Conservation (phyloP, 2,329 filamentous ascomycete species). For the Lecanicillium sp. region DNA sequence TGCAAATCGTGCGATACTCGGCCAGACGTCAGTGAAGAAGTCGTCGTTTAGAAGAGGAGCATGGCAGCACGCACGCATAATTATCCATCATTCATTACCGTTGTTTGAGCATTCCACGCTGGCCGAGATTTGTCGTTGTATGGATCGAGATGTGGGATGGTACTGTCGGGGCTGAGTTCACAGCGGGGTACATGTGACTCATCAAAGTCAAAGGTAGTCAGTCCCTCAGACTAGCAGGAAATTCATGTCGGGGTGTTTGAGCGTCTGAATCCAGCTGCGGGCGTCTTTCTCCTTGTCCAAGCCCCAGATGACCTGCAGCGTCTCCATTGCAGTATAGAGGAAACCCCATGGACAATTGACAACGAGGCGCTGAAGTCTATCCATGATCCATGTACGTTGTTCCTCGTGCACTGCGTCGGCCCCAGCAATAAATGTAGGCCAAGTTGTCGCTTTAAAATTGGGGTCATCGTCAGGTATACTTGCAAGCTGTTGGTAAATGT, state of each 20-base stretch:
- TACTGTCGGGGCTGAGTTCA: neutral
- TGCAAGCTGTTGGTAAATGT: conserved; percentile 42
- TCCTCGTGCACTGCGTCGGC: conserved; percentile 40
- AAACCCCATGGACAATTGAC: conserved; percentile 43
- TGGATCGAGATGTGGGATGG: too few species aligned
- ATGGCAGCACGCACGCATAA: conserved; percentile 10
- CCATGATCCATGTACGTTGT: conserved; percentile 43
- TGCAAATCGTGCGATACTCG: conserved; percentile 20
- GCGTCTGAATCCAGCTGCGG: conserved; percentile 38
- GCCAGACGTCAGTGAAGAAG: conserved; percentile 20
- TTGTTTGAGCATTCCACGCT: too few species aligned
- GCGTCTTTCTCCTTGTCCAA: conserved; percentile 26
- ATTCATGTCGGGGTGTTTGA: conserved; percentile 36
- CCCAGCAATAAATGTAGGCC: conserved; percentile 52
- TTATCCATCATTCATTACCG: neutral
- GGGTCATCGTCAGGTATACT: conserved; percentile 42
- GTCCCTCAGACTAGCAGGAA: conserved; percentile 36
- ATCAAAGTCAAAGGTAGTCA: neutral
- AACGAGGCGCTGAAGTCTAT: conserved; percentile 36
- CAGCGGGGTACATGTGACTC: neutral
- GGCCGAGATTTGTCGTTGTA: too few species aligned
- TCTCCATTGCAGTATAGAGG: conserved; percentile 40
- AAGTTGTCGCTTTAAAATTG: conserved; percentile 51
- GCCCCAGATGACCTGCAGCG: conserved; percentile 39
- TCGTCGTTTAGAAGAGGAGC: conserved; percentile 1